Evolutionary conservation across 352 stramenopile species (phyloP).

Genomic region (Blastocystis sp.): DNA sequence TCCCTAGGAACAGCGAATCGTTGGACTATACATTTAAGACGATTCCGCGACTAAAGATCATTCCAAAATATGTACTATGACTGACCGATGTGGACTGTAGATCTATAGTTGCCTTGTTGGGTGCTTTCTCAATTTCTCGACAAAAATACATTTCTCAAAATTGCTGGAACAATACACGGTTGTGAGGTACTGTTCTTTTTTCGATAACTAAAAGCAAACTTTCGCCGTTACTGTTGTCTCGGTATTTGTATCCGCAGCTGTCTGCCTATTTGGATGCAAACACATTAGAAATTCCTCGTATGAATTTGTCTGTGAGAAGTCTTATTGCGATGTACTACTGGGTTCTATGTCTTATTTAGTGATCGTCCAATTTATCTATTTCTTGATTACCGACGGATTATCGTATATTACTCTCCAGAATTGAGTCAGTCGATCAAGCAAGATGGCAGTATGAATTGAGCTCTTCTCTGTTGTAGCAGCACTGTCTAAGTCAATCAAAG

Average conservation of each 20-base stretch:
- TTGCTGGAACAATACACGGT: neutral
- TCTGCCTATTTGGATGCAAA: neutral
- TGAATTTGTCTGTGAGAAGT: constrained; percentile 9
- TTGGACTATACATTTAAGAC: constrained; percentile 33
- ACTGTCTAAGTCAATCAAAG: neutral
- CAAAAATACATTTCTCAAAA: neutral
- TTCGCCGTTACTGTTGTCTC: neutral
- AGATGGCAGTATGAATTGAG: neutral
- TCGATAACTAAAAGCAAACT: neutral
- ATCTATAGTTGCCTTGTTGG: neutral
- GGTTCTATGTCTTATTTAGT: neutral
- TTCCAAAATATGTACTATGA: constrained; percentile 43
- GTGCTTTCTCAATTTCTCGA: constrained; percentile 1
- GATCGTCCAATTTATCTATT: neutral
- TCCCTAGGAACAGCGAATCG: neutral
- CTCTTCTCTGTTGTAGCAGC: neutral
- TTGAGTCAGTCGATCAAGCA: neutral
- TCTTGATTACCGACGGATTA: neutral
- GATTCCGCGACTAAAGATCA: constrained; percentile 8
- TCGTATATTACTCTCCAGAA: neutral
- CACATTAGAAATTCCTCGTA: neutral
- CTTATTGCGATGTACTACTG: neutral
- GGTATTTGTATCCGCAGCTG: constrained; percentile 35
- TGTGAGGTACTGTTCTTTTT: neutral
- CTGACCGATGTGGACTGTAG: neutral